These are phyloP conservation scores for Backusella circina DNA, from an alignment of 192 early-diverging fungal genomes.

Conservation along the genomic window DNA sequence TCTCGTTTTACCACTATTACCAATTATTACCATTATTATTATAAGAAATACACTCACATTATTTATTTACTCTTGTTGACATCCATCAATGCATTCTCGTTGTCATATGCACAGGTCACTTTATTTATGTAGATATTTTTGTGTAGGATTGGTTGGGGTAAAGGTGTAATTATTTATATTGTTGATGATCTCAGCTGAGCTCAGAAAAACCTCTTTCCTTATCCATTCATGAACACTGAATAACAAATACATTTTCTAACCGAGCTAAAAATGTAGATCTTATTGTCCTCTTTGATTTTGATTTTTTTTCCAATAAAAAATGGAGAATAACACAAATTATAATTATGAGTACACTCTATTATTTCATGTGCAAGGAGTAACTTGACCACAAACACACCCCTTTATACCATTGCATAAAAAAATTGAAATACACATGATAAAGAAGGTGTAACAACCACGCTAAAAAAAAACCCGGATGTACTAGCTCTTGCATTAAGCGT, in stretches of 20 bases:
- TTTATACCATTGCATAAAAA: not conserved
- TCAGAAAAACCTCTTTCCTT: not conserved
- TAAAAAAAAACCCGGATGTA: not conserved
- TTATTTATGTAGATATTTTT: not conserved
- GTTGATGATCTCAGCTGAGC: not conserved
- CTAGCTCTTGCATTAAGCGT: not conserved
- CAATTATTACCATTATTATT: not conserved
- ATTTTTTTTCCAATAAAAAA: not conserved
- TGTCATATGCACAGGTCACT: not conserved
- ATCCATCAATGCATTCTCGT: not conserved
- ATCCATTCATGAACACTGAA: not conserved
- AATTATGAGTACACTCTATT: not conserved
- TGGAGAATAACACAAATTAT: not conserved
- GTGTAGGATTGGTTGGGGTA: not conserved
- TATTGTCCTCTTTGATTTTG: not conserved
- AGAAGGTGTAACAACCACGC: not conserved
- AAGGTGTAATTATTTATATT: not conserved
- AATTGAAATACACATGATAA: not conserved
- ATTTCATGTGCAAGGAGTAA: not conserved
- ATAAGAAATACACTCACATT: not conserved
- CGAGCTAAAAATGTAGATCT: not conserved
- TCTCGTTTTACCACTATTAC: not conserved
- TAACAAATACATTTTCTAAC: not conserved
- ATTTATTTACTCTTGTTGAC: constrained; percentile 5
- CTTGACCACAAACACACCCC: not conserved